A percentile compares a stretch with the other conserved stretches of the same genome.
phyloP scores from a whole-genome alignment of 805 yeast genomes.

The Isabelozyma heimii region DNA sequence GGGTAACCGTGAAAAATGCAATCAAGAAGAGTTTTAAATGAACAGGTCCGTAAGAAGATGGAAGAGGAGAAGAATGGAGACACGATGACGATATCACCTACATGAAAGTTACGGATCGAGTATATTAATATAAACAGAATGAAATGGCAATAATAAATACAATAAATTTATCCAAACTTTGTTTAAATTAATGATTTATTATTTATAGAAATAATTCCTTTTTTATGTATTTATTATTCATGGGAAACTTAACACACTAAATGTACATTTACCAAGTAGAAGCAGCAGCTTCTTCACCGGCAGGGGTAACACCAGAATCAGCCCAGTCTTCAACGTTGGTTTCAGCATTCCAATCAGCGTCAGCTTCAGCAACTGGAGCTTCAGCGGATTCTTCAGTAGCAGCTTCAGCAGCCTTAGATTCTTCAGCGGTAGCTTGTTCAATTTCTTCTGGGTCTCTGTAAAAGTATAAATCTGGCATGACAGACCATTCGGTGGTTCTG shows the following conservation, averaged over 20 bases:
- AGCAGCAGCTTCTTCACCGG: constrained; percentile 77
- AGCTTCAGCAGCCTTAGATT: constrained; percentile 51
- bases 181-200: neutral
- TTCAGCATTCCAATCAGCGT: constrained; percentile 54
- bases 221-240: neutral
- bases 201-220: neutral
- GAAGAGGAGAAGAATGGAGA: too few relatives aligned
- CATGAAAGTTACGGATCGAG: neutral
- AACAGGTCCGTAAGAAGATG: too few relatives aligned
- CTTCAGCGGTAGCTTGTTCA: constrained; percentile 70
- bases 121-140: neutral
- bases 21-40: neutral
- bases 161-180: neutral
- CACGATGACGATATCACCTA: neutral
- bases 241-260: neutral
- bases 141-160: neutral
- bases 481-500: constrained; percentile 97
- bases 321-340: constrained; percentile 69
- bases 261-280: constrained; percentile 38
- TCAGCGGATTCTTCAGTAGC: constrained; percentile 54
- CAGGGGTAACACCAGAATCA: constrained; percentile 50
- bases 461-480: constrained; percentile 99
- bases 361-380: constrained; percentile 63
- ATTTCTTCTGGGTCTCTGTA: constrained; percentile 99
- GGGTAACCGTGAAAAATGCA: neutral